Evolutionary conservation across 352 stramenopile species (phyloP).

Genomic region (Phytophthora aleatoria): DNA sequence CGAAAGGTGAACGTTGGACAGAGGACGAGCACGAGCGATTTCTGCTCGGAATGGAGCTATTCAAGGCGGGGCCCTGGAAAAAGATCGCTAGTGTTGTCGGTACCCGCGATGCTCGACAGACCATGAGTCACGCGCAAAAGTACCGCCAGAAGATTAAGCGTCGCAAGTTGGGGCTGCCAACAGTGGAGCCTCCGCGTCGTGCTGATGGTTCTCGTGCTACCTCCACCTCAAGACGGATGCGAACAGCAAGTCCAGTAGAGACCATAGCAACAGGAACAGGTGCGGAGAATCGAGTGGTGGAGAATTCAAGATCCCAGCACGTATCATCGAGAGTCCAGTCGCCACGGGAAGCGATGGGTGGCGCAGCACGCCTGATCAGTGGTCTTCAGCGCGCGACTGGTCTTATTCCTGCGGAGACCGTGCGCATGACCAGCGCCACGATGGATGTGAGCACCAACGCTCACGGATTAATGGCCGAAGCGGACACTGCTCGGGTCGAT

Average conservation of each 20-base stretch:
- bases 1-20: slow-evolving; percentile 43
- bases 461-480: slow-evolving; percentile 9
- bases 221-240: slow-evolving; percentile 24
- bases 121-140: slow-evolving; percentile 66
- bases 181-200: background rate
- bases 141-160: slow-evolving; percentile 59
- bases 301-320: background rate
- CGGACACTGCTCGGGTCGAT: slow-evolving; percentile 2
- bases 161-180: slow-evolving; percentile 26
- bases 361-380: background rate
- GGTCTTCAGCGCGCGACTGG: slow-evolving; percentile 12
- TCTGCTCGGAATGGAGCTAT: slow-evolving; percentile 50
- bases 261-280: slow-evolving; percentile 7
- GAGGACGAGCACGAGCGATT: slow-evolving; percentile 59
- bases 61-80: slow-evolving; percentile 52
- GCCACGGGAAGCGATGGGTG: slow-evolving; percentile 16
- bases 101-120: slow-evolving; percentile 53
- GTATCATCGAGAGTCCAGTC: slow-evolving; percentile 30
- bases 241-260: slow-evolving; percentile 5
- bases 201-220: slow-evolving; percentile 1
- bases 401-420: slow-evolving; percentile 18
- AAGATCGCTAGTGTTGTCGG: slow-evolving; percentile 49
- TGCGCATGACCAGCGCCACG: background rate
- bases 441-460: slow-evolving; percentile 7
- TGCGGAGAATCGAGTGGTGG: slow-evolving; percentile 13